Evolutionary conservation across 331 rosid species (phyloP), one percentile per base, ranked within the genome.

Genomic region (Acacia pycnantha): DNA sequence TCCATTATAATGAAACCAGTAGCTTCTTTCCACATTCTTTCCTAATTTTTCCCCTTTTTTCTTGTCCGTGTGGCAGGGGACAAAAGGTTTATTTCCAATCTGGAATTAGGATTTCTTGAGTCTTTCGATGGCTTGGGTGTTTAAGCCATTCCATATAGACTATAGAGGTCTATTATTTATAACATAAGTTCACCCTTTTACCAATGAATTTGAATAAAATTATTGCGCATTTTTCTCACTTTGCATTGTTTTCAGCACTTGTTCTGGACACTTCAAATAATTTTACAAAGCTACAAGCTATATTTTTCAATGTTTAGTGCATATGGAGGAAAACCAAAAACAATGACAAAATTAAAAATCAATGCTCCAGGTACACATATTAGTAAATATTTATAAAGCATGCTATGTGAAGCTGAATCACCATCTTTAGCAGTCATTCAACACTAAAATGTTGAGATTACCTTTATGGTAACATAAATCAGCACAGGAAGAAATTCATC

Each of bases 401-500:
- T 27, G 58, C 50, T 73, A 27, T 35, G 37, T 29, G 27, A 48
- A 73, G 77, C 62, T 48, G 35, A 18, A 47, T 8, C 21, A 27
- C 29, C 56, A 73, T 48, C 62, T 50, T 50, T 24, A 50, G 31
- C 78, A 21, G 65, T 74, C 65, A 35, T 72, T 72, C 77, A 72
- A 74, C 13, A 33, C 58, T 77, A 76, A 64, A 75, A 62, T 66
- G 53, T 18, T 74, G 71, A 66, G 53, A 81, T 76, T 88, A 94
- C 99, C 99, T 94, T 96, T 84, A 94, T 53, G 24, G 98, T 96
- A 82, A 96, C 99, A 77, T 87, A 96, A 68, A 96, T 96, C 72
- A 96, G 90, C 84, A 96, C 97, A 8, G 99, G 99, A 89, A 96
- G 98, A 82, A 96, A 94, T 75, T 96, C 99, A 79, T 96, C 99